phyloP scores from a whole-genome alignment of 2,329 filamentous ascomycete species.

The Curvularia spicifera region DNA sequence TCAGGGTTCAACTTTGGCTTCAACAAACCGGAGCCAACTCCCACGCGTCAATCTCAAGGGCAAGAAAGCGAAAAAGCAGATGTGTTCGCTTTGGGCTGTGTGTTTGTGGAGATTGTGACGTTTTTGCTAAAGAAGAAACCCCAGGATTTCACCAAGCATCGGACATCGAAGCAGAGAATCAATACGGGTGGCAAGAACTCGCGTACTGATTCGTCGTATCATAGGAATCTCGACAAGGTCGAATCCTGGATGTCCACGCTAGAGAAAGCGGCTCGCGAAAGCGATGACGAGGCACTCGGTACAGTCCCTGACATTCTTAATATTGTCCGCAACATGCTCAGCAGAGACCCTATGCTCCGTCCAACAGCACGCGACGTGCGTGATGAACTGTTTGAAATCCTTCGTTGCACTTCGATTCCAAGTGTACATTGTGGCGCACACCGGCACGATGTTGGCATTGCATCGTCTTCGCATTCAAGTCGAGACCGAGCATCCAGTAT shows the following conservation, averaged over 20 bases:
- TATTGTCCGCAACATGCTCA: constrained; percentile 53
- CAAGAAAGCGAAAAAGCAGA: constrained; percentile 61
- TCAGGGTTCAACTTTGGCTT: constrained; percentile 50
- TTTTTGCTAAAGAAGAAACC: constrained; percentile 72
- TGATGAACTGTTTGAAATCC: constrained; percentile 45
- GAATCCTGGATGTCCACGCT: constrained; percentile 70
- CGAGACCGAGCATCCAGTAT: constrained; percentile 41
- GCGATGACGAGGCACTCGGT: constrained; percentile 48
- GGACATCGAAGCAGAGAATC: constrained; percentile 68
- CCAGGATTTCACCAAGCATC: constrained; percentile 69
- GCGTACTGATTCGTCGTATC: constrained; percentile 72
- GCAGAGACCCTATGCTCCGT: constrained; percentile 49
- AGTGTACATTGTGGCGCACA: constrained; percentile 47
- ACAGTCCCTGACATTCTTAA: constrained; percentile 51
- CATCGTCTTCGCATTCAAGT: constrained; percentile 32
- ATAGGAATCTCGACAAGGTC: constrained; percentile 72
- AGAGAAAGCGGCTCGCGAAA: constrained; percentile 61
- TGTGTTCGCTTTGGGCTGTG: constrained; percentile 74
- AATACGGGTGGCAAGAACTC: constrained; percentile 56
- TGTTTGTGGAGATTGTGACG: constrained; percentile 74
- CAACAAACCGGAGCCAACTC: constrained; percentile 37
- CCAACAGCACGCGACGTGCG: constrained; percentile 53
- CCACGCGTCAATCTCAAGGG: constrained; percentile 35
- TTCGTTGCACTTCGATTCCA: constrained; percentile 41
- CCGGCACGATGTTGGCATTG: constrained; percentile 37